Conservation (phyloP, 306 rosid species). For the Pachyrhizus erosus region DNA sequence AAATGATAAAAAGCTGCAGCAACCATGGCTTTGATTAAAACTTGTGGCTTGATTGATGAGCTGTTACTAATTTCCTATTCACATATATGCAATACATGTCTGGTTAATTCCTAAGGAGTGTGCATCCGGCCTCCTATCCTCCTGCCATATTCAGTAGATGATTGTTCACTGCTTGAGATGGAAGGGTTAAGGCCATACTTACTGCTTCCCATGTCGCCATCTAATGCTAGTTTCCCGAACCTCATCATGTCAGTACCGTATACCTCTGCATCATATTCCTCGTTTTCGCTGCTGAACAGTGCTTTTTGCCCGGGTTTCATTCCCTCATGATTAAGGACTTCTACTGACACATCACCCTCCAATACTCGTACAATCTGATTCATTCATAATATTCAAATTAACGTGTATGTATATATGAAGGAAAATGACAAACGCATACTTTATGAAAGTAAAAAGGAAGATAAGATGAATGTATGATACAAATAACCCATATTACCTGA, state of each 20-base stretch:
- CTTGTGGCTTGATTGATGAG: slow-evolving; percentile 16
- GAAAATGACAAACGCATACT: too few species aligned
- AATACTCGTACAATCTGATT: slow-evolving; percentile 72
- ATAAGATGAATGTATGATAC: too few species aligned
- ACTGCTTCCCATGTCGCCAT: slow-evolving; percentile 58
- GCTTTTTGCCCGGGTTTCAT: slow-evolving; percentile 59
- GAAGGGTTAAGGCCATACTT: slow-evolving; percentile 74
- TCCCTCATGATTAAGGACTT: slow-evolving; percentile 64
- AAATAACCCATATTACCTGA: slow-evolving; percentile 58
- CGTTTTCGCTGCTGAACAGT: slow-evolving; percentile 33
- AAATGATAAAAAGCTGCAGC: too few species aligned
- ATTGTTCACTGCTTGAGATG: slow-evolving; percentile 53
- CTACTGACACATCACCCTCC: slow-evolving; percentile 81
- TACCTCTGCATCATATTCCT: slow-evolving; percentile 51
- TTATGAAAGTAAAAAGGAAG: too few species aligned
- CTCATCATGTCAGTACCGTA: slow-evolving; percentile 68
- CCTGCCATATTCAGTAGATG: slow-evolving; percentile 40
- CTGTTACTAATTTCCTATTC: neutral
- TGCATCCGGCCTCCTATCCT: slow-evolving; percentile 11
- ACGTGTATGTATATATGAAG: too few species aligned
- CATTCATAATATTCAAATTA: neutral
- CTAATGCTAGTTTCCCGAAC: slow-evolving; percentile 55
- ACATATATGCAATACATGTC: neutral
- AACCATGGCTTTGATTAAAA: neutral
- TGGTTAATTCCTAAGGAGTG: slow-evolving; percentile 13